Evolutionary conservation across 805 yeast species (phyloP), one percentile per base, ranked within the genome.

Genomic region (Ogataea pini): DNA sequence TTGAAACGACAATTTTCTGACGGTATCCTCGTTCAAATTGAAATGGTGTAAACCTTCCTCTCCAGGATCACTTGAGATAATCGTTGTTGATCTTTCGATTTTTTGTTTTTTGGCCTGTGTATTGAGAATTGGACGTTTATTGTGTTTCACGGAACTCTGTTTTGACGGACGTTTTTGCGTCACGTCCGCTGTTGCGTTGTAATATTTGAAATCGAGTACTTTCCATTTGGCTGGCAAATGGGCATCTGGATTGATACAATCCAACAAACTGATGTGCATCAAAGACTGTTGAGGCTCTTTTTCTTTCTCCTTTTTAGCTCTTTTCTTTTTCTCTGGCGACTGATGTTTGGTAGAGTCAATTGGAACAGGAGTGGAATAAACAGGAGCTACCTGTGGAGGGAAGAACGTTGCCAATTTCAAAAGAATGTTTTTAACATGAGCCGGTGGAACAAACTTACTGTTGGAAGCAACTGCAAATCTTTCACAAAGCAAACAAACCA

Each of bases 181-280:
- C 3, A 38, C 16, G 19, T 43, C 52, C 8, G 61, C 52, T 1
- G 46, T 48, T 3, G 71, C 57, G 36, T 69, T 64, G 51, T 72
- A 85, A 60, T 81, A 84, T 25, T 75, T 76, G 62, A 74, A 83
- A 46, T 78, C 77, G 20, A 85, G 59, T 14, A 60, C 61, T 46
- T 75, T 75, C 88, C 89, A 83, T 54, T 76, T 75, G 4, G 72
- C 52, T 1, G 90, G 89, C 29, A 71, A 69, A 44, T 70, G 46
- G 17, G 56, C 47, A 10, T 57, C 69, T 29, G 70, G 65, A n/a
- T 55, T 58, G 32, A 65, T 50, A 27, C 68, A 61, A 45, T 65
- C 64, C 37, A 56, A 45, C 36, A 68, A 48, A 44, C 64, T 54
- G 40, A 60, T 54, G 44, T 62, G 65, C 9, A 56, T 31, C 32